Percentiles rank a stretch among this genome's conserved stretches.
These are phyloP conservation scores for Halenospora varia DNA, from an alignment of 495 filamentous ascomycete species.

Conservation along the genomic window DNA sequence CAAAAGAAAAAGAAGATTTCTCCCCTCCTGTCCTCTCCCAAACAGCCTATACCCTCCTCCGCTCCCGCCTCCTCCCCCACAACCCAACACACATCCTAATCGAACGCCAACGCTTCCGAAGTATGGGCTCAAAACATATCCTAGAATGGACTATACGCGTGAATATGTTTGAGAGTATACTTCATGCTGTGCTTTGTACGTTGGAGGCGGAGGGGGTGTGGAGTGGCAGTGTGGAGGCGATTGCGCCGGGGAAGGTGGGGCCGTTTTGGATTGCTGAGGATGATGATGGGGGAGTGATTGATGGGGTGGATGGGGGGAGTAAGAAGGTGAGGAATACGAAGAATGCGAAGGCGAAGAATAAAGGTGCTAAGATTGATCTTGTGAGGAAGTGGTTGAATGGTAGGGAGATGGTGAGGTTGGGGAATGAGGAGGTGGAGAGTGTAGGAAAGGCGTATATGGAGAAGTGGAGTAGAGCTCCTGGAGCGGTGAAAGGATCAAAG, in stretches of 20 bases:
- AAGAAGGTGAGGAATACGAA: slow-evolving; percentile 25
- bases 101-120: slow-evolving; percentile 85
- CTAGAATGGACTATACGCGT: slow-evolving; percentile 90
- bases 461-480: slow-evolving; percentile 35
- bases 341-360: slow-evolving; percentile 27
- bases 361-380: slow-evolving; percentile 56
- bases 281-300: slow-evolving; percentile 8
- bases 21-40: slow-evolving; percentile 12
- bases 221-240: slow-evolving; percentile 31
- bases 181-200: slow-evolving; percentile 70
- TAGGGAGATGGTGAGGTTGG: slow-evolving; percentile 28
- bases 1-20: slow-evolving; percentile 22
- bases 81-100: slow-evolving; percentile 74
- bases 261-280: slow-evolving; percentile 39
- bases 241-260: slow-evolving; percentile 37
- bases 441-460: slow-evolving; percentile 42
- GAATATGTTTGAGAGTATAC: slow-evolving; percentile 85
- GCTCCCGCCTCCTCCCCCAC: slow-evolving; percentile 41
- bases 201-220: slow-evolving; percentile 41
- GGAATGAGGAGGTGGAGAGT: slow-evolving; percentile 31
- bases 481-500: slow-evolving; percentile 24
- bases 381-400: slow-evolving; percentile 50
- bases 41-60: slow-evolving; percentile 56
- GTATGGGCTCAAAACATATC: slow-evolving; percentile 55
- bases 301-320: slow-evolving; percentile 4